Conservation (phyloP, 2,329 filamentous ascomycete genomes). For the Aspergillus brasiliensis region DNA sequence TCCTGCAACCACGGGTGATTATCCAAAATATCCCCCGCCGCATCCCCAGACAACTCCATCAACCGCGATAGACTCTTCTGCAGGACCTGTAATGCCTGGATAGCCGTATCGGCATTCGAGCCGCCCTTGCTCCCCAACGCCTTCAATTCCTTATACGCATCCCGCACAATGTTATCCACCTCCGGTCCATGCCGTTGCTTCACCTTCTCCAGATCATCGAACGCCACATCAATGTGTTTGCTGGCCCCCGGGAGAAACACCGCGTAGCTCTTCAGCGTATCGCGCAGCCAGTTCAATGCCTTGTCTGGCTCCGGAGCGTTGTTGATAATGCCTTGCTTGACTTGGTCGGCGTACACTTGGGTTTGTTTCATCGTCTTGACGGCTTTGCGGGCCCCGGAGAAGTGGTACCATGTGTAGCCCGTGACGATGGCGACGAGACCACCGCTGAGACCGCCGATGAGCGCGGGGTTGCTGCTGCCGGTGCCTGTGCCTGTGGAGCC, state of each 20-base stretch:
- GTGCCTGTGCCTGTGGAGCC: slow-evolving; percentile 8
- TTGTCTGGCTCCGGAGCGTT: slow-evolving; percentile 67
- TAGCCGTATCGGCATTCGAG: slow-evolving; percentile 63
- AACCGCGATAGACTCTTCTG: slow-evolving; percentile 64
- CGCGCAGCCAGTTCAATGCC: slow-evolving; percentile 66
- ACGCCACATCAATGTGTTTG: slow-evolving; percentile 67
- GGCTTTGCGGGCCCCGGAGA: slow-evolving; percentile 53
- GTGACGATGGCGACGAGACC: slow-evolving; percentile 50
- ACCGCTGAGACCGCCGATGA: slow-evolving; percentile 54
- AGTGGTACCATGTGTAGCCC: slow-evolving; percentile 57
- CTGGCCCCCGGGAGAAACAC: slow-evolving; percentile 71
- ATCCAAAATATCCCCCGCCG: slow-evolving; percentile 65
- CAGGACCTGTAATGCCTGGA: slow-evolving; percentile 63
- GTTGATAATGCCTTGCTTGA: slow-evolving; percentile 62
- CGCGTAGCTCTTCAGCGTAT: slow-evolving; percentile 69
- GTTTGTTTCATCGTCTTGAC: slow-evolving; percentile 57
- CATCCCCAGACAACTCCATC: slow-evolving; percentile 63
- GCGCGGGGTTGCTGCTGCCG: slow-evolving; percentile 28
- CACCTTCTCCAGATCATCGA: slow-evolving; percentile 70
- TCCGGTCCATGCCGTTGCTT: slow-evolving; percentile 68
- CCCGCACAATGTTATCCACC: slow-evolving; percentile 67
- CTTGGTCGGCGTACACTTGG: slow-evolving; percentile 61
- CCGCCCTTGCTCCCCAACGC: slow-evolving; percentile 61
- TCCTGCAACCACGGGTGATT: slow-evolving; percentile 75
- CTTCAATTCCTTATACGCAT: slow-evolving; percentile 69